phyloP scores from a whole-genome alignment of 2,329 filamentous ascomycete genomes.

The Aureobasidium musti region DNA sequence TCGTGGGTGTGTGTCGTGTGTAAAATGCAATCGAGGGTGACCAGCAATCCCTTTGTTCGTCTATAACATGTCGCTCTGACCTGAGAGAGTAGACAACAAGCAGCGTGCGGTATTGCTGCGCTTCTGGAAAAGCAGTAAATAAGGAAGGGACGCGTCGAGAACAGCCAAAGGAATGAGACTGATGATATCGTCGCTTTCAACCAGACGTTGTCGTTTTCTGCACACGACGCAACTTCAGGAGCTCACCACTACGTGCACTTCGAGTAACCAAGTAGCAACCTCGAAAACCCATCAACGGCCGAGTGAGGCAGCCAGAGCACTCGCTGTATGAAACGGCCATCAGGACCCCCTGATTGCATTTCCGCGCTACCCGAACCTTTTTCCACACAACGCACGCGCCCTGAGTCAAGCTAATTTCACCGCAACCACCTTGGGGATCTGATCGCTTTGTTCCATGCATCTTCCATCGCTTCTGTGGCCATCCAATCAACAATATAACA shows the following conservation, averaged over 20 bases:
- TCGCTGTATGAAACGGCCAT: slow-evolving; percentile 24
- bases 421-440: too few relatives aligned
- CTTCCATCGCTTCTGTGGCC: slow-evolving; percentile 9
- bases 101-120: slow-evolving; percentile 10
- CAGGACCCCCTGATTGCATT: slow-evolving; percentile 17
- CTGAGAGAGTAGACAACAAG: slow-evolving; percentile 7
- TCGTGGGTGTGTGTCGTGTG: background rate
- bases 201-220: slow-evolving; percentile 1
- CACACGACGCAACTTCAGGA: slow-evolving; percentile 21
- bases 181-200: slow-evolving; percentile 4
- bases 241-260: background rate
- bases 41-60: slow-evolving; percentile 29
- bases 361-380: slow-evolving; percentile 22
- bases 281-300: slow-evolving; percentile 15
- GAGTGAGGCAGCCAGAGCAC: slow-evolving; percentile 7
- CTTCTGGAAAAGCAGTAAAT: background rate
- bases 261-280: slow-evolving; percentile 25
- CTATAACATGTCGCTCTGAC: slow-evolving; percentile 25
- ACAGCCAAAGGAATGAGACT: slow-evolving; percentile 31
- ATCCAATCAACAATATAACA: slow-evolving; percentile 1
- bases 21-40: slow-evolving; percentile 25
- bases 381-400: slow-evolving; percentile 1
- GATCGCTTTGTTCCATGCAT: background rate
- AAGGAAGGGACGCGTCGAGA: slow-evolving; percentile 26
- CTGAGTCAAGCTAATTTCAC: slow-evolving; percentile 9